Base-by-base conservation (phyloP, 2,329 filamentous ascomycete genomes). In the Botrytis pseudocinerea region DNA sequence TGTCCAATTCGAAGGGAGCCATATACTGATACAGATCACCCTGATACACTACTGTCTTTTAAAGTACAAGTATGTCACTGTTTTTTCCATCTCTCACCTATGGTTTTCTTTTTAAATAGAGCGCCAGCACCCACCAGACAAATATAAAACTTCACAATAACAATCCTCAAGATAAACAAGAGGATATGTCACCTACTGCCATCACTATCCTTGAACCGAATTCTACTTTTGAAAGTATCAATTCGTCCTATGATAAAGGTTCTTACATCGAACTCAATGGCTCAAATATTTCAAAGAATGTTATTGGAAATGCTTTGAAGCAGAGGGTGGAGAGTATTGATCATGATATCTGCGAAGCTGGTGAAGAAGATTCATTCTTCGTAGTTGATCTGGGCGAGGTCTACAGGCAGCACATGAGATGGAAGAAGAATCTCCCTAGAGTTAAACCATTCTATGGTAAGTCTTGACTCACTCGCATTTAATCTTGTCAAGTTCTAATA, bases 291-390 rank as follows among this genome's bases (percentile, higher is more conserved):
- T 88, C 93, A 80, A 96, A 95, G 86, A 88, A 92, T 80, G 84
- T 98, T 85, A 94, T 98, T 83, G 91, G 93, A 82, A 88, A 94
- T 81, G 93, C 95, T 81, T 87, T 98, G 82, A 93, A 94, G 86
- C 89, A 92, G 80, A 94, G 93, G 78, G 92, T 97, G 77, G 89
- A 93, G 81, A 88, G 86, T 80, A 91, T 98, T 82, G 91, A 99
- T 85, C 90, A 93, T 80, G 93, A 98, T 82, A 87, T 87, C 79
- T 99, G 96, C 85, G 92, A 93, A 77, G 90, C 94, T 69, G 96
- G 96, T 78, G 96, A 97, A 73, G 96, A 99, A 85, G 96, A 98
- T 84, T 92, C 96, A 74, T 99, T 99, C 85, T 99, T 97, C 84
- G 95, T 99, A 79, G 95, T 94, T 80, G 96, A 99, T 85, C 90